Percentiles rank a stretch among this genome's conserved stretches.
These are phyloP conservation scores for Dispira simplex DNA, from an alignment of 192 early-diverging fungal species.

Conservation along the genomic window DNA sequence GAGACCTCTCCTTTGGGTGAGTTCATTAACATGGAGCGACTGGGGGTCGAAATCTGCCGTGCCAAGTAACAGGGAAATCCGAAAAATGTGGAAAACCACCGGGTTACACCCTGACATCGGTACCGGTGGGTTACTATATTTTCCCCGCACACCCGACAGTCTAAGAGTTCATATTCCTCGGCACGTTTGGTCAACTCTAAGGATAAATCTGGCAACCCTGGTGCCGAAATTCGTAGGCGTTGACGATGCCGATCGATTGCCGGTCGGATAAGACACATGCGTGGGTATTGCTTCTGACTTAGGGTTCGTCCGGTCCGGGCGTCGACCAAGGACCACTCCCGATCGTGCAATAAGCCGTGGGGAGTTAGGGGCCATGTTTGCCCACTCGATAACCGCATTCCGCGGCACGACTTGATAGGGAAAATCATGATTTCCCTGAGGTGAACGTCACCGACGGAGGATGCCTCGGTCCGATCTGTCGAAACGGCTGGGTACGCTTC, in stretches of 20 bases:
- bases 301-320: slow-evolving; percentile 30
- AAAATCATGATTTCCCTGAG: slow-evolving; percentile 23
- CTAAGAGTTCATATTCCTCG: slow-evolving; percentile 12
- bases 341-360: slow-evolving; percentile 42
- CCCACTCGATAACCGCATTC: slow-evolving; percentile 27
- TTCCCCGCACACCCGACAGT: slow-evolving; percentile 24
- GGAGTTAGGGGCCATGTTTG: slow-evolving; percentile 33
- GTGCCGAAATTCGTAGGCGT: slow-evolving; percentile 29
- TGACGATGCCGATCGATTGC: slow-evolving; percentile 21
- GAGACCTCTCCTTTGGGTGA: background rate
- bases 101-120: slow-evolving; percentile 14
- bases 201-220: slow-evolving; percentile 5
- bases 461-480: slow-evolving; percentile 12
- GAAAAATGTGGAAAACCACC: slow-evolving; percentile 28
- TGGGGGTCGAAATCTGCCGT: slow-evolving; percentile 16
- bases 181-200: slow-evolving; percentile 12
- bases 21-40: background rate
- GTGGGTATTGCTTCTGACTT: slow-evolving; percentile 49
- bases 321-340: slow-evolving; percentile 48
- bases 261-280: slow-evolving; percentile 46
- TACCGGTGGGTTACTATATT: slow-evolving; percentile 8
- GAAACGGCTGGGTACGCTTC: slow-evolving; percentile 11
- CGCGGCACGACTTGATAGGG: slow-evolving; percentile 72
- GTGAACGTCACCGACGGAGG: background rate
- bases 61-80: slow-evolving; percentile 25